A percentile compares a stretch with the other conserved stretches of the same genome.
Conservation (phyloP, 2,329 filamentous ascomycete genomes). For the Aureobasidium sp. region DNA sequence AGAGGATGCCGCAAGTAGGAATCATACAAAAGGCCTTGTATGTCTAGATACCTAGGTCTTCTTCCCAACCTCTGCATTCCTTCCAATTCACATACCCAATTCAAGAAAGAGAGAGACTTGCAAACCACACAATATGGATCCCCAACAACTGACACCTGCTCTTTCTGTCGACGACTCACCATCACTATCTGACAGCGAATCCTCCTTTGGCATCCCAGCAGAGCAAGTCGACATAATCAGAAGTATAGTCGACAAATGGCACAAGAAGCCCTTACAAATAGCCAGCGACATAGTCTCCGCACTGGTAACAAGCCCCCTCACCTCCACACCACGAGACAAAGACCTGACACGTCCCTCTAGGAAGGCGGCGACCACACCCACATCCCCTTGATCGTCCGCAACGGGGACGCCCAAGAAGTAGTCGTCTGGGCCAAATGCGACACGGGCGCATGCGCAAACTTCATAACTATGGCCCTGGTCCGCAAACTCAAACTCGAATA, state of each 20-base stretch:
- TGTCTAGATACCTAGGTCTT: not conserved
- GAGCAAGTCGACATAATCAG: slow-evolving; percentile 14
- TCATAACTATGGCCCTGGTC: slow-evolving; percentile 15
- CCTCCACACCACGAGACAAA: not conserved
- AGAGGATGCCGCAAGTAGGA: not conserved
- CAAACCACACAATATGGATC: not conserved
- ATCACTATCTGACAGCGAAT: not conserved
- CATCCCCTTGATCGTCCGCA: slow-evolving; percentile 16
- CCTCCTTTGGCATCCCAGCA: not conserved
- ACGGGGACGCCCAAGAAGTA: slow-evolving; percentile 14
- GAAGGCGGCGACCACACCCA: slow-evolving; percentile 16
- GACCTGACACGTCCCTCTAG: not conserved
- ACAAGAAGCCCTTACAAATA: slow-evolving; percentile 16
- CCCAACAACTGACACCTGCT: slow-evolving; percentile 1
- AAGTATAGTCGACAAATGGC: slow-evolving; percentile 16
- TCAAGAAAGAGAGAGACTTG: not conserved
- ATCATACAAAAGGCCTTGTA: not conserved
- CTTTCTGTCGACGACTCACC: not conserved
- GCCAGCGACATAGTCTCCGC: slow-evolving; percentile 16
- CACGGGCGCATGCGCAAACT: slow-evolving; percentile 18
- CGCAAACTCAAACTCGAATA: slow-evolving; percentile 9
- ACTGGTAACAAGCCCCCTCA: not conserved
- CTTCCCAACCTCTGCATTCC: not conserved
- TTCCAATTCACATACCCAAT: not conserved
- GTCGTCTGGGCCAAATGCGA: slow-evolving; percentile 20